phyloP scores from a whole-genome alignment of 1,139 yeast species.

The Nadsonia starkeyi-henricii region DNA sequence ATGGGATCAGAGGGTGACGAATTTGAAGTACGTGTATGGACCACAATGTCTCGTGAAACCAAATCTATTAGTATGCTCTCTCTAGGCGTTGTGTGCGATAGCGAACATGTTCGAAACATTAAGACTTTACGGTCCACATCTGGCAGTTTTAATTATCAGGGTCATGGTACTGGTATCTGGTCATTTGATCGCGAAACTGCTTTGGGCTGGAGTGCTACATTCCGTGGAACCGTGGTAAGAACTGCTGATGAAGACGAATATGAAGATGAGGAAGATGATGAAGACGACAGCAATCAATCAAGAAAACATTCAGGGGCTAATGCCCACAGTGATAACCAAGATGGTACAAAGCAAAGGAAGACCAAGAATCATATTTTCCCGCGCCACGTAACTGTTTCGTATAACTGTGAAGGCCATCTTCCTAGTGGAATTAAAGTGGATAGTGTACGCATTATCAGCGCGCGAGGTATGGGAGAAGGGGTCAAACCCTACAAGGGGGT shows the following conservation, averaged over 20 bases:
- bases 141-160: constrained; percentile 52
- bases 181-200: constrained; percentile 43
- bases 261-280: constrained; percentile 3
- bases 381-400: constrained; percentile 37
- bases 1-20: constrained; percentile 53
- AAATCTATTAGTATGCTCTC: constrained; percentile 42
- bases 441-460: constrained; percentile 42
- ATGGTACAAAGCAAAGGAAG: constrained; percentile 1
- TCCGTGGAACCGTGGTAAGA: constrained; percentile 37
- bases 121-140: constrained; percentile 49
- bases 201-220: constrained; percentile 54
- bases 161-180: constrained; percentile 57
- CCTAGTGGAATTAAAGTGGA: constrained; percentile 69
- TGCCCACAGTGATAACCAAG: constrained; percentile 1
- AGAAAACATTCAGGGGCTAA: constrained; percentile 2
- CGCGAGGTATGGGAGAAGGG: constrained; percentile 45
- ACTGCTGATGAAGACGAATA: constrained; percentile 14
- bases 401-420: constrained; percentile 51
- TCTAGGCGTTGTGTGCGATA: constrained; percentile 35
- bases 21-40: constrained; percentile 55
- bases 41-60: constrained; percentile 38
- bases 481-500: constrained; percentile 88
- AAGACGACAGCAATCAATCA: constrained; percentile 5
- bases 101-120: constrained; percentile 21
- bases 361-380: constrained; percentile 30